phyloP scores from a whole-genome alignment of 2,329 filamentous ascomycete genomes.

The Drechslera avenae region DNA sequence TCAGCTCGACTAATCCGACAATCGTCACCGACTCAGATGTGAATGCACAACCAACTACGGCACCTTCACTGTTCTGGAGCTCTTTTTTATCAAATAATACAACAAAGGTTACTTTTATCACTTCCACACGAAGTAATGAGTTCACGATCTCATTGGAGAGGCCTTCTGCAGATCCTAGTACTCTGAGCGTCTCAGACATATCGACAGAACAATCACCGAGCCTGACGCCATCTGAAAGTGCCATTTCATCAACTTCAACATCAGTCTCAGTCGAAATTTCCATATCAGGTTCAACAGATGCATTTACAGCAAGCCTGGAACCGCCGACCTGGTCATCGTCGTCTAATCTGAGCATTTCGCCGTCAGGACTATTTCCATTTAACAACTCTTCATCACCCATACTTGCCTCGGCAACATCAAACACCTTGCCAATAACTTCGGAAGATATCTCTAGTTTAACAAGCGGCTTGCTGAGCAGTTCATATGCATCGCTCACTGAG shows the following conservation, averaged over 20 bases:
- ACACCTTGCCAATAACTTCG: neutral
- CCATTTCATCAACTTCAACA: neutral
- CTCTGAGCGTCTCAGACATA: neutral
- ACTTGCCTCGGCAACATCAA: neutral
- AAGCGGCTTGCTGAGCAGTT: neutral
- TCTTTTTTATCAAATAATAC: no score
- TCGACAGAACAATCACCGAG: neutral
- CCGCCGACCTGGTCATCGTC: neutral
- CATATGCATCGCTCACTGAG: neutral
- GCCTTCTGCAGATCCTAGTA: neutral
- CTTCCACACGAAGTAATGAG: neutral
- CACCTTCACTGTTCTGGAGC: neutral
- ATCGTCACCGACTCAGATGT: slow-evolving; percentile 4
- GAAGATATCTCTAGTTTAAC: neutral
- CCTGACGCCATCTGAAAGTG: neutral
- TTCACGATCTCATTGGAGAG: neutral
- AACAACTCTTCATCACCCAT: no score
- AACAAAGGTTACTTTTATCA: no score
- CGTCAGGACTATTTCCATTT: no score
- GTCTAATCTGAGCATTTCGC: no score
- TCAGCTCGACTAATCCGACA: neutral
- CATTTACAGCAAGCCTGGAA: neutral
- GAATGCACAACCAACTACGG: slow-evolving; percentile 2
- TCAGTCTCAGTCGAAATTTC: neutral
- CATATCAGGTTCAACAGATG: neutral